Evolutionary conservation across 192 early-diverging fungal species (phyloP).

Genomic region (Gaertneriomyces semiglobifer): DNA sequence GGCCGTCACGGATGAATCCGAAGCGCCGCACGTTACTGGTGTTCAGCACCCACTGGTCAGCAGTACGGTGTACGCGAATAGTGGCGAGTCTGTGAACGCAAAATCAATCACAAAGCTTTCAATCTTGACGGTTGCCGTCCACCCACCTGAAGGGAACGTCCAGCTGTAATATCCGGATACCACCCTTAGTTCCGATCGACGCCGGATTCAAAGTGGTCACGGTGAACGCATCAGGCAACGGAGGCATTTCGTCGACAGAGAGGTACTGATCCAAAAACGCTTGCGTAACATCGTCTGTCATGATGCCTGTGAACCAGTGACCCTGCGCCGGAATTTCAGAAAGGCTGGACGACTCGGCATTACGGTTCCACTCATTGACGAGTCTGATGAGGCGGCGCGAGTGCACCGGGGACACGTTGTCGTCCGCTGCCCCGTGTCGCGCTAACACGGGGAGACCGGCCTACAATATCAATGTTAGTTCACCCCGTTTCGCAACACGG

Average conservation of each 20-base stretch:
- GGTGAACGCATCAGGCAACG: constrained; percentile 55
- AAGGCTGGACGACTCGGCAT: constrained; percentile 51
- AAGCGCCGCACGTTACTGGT: constrained; percentile 67
- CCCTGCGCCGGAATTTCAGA: constrained; percentile 59
- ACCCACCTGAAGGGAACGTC: constrained; percentile 61
- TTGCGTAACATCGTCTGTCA: constrained; percentile 52
- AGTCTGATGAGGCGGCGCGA: constrained; percentile 59
- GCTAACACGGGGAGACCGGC: constrained; percentile 63
- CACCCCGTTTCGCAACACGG: not conserved
- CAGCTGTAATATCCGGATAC: constrained; percentile 66
- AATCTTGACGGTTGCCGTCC: not conserved
- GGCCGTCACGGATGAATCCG: constrained; percentile 42
- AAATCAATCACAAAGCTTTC: constrained; percentile 1
- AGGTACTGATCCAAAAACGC: constrained; percentile 46
- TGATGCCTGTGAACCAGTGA: constrained; percentile 66
- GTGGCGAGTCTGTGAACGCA: constrained; percentile 25
- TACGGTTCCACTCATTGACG: constrained; percentile 58
- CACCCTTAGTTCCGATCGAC: constrained; percentile 60
- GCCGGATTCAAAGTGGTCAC: constrained; percentile 65
- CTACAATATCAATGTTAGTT: constrained; percentile 29
- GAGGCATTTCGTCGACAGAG: constrained; percentile 24
- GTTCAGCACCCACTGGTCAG: constrained; percentile 43
- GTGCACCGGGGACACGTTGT: constrained; percentile 74
- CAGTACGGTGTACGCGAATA: constrained; percentile 27
- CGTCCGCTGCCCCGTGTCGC: constrained; percentile 58